phyloP scores from a whole-genome alignment of 305 asterid species.

The Fraxinus xanthoxyloides region DNA sequence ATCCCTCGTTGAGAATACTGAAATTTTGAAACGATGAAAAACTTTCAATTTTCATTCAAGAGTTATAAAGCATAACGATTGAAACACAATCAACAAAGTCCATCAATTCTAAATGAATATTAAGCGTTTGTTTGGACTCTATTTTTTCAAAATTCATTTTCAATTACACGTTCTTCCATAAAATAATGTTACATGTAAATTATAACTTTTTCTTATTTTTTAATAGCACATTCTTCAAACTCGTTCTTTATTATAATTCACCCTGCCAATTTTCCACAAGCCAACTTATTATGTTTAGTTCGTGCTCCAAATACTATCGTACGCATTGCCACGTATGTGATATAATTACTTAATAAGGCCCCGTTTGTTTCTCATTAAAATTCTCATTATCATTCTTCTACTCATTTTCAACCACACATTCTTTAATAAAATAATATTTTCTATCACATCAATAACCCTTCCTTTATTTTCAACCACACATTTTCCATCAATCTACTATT shows the following conservation, averaged over 20 bases:
- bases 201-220: too few species aligned
- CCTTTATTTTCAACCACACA: too few species aligned
- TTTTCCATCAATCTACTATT: too few species aligned
- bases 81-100: neutral
- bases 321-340: too few species aligned
- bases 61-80: neutral
- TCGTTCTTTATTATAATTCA: too few species aligned
- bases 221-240: neutral
- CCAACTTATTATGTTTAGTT: neutral
- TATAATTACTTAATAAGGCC: too few species aligned
- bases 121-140: neutral
- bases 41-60: neutral
- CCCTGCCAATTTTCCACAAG: neutral
- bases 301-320: neutral
- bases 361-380: too few species aligned
- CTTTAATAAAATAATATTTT: too few species aligned
- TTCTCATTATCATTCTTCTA: too few species aligned
- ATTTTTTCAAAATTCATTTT: neutral
- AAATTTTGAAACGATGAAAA: neutral
- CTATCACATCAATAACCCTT: too few species aligned
- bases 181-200: too few species aligned
- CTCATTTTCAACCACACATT: too few species aligned
- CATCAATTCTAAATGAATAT: neutral
- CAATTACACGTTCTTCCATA: neutral
- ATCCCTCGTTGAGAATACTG: neutral